These are phyloP conservation scores for Alternaria consortialis DNA, from an alignment of 2,329 filamentous ascomycete species.

Conservation along the genomic window DNA sequence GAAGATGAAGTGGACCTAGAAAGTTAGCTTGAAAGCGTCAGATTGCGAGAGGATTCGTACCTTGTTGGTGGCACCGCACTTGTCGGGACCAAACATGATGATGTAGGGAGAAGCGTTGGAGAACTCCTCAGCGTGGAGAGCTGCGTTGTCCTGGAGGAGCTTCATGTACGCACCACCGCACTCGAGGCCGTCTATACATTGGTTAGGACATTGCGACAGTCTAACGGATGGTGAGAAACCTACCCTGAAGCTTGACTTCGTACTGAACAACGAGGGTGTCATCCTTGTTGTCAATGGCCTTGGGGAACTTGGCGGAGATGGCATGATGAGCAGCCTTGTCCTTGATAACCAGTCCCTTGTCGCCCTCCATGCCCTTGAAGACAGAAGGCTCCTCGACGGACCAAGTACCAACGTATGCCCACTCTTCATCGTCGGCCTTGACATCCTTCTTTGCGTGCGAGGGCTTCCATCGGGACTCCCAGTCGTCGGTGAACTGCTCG, in stretches of 20 bases:
- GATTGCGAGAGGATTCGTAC: constrained; percentile 56
- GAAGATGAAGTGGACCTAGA: constrained; percentile 87
- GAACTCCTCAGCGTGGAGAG: constrained; percentile 97
- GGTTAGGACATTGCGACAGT: constrained; percentile 38
- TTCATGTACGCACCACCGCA: constrained; percentile 99
- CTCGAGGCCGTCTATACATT: constrained; percentile 80
- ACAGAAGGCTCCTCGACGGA: constrained; percentile 91
- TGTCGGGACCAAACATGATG: constrained; percentile 99
- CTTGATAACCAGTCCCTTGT: constrained; percentile 98
- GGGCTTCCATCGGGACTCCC: constrained; percentile 91
- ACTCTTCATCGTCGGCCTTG: constrained; percentile 80
- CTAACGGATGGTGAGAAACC: constrained; percentile 51
- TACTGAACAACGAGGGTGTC: constrained; percentile 98
- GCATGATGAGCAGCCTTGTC: constrained; percentile 97
- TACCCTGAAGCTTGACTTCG: constrained; percentile 98
- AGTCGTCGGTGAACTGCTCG: constrained; percentile 98
- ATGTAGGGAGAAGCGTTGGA: constrained; percentile 97
- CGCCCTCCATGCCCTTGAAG: constrained; percentile 90
- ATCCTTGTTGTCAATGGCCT: constrained; percentile 95
- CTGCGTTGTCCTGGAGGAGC: constrained; percentile 96
- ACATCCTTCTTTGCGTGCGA: constrained; percentile 97
- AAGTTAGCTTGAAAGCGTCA: constrained; percentile 29
- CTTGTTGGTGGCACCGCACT: constrained; percentile 99
- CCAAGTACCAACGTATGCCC: constrained; percentile 98
- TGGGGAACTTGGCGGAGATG: constrained; percentile 98